Evolutionary conservation across 345 rosid genomes (phyloP), one percentile per base, ranked within the genome.

Genomic region (Hevea brasiliensis): DNA sequence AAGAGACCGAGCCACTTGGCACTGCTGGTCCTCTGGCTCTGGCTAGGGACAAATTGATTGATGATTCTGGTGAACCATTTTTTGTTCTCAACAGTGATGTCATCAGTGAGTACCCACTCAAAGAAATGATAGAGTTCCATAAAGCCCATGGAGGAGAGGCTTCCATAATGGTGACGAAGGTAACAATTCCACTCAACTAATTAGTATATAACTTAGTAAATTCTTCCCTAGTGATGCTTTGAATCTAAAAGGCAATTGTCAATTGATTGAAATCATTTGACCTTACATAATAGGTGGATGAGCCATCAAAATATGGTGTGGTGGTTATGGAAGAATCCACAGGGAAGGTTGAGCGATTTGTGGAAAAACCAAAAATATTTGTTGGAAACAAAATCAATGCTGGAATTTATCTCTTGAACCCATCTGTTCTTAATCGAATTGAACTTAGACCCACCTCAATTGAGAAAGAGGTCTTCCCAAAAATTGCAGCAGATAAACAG

Each of bases 321-420:
- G 99, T 95, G 74, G 96, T 95, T 74, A 89, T 84, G 96, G 97
- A 95, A 74, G 98, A 89, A 65, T 62, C 87, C 32, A 89, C 97
- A 3, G 94, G 99, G 64, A 83, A 78, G 60, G 98, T 95, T 14
- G 96, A 92, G 60, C 89, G 69, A 74, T 95, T 95, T 67, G 99
- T 95, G n/a, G 99, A 95, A 53, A 95, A 95, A 73, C 99, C 99
- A 32, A 92, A 92, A 68, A 71, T 88, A 26, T 92, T 86, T 71
- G 99, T 95, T 10, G 99, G 99, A 48, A 95, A 95, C 94, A 95
- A 95, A 78, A 95, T 95, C 83, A 95, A 95, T 26, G 99, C 99
- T 55, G 99, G 99, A 29, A 89, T 95, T 12, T 95, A 95, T 77
- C 87, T 95, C 79, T 74, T 95, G 82, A 92, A 89, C 75, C 94